Evolutionary conservation across 2,329 filamentous ascomycete genomes (phyloP), one percentile per base, ranked within the genome.

Genomic region (Colletotrichum camelliae): DNA sequence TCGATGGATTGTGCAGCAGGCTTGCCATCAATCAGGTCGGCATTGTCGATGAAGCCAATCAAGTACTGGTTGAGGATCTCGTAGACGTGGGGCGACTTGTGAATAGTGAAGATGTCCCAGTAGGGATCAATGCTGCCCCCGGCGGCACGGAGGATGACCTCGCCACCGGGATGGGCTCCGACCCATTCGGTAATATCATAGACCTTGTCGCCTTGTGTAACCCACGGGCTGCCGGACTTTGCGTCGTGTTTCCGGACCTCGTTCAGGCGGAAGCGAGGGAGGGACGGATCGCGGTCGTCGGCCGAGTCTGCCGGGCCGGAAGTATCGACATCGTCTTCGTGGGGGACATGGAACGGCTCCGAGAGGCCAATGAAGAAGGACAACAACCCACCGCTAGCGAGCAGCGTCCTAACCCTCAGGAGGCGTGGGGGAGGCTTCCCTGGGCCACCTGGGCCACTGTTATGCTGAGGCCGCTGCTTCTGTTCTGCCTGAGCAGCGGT

Each of bases 161-260:
- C 90, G 57, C 93, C 93, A 5, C 93, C 93, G 0, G 93, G 93
- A 80, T 94, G 93, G 1, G 88, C 91, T 2, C 87, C 85, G 27
- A 94, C 84, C 91, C 92, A 94, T 67, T 93, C 91, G 1, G 92
- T 94, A 68, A 94, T 94, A 79, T 94, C 90, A 86, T 94, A 94
- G 24, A 94, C 92, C 72, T 91, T 90, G 80, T 91, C 90, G 29
- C 88, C 90, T 69, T 88, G 88, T n/a, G 90, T 91, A 5, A 94
- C 89, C 93, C 93, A 94, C 4, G 92, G 92, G 12, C 86, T 83
- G 2, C 87, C 80, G 0, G 91, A 90, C 24, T 86, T 85, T 21
- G 85, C 84, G n/a, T 89, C 88, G 77, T 92, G 90, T 67, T 88
- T 83, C 64, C 87, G 88, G 62, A 92, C 82, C 71, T 91, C 89